Percentiles rank a stretch among this genome's conserved stretches.
Evolutionary conservation across 129 eudicot species (phyloP).

Genomic region (Flaveria sonorensis): DNA sequence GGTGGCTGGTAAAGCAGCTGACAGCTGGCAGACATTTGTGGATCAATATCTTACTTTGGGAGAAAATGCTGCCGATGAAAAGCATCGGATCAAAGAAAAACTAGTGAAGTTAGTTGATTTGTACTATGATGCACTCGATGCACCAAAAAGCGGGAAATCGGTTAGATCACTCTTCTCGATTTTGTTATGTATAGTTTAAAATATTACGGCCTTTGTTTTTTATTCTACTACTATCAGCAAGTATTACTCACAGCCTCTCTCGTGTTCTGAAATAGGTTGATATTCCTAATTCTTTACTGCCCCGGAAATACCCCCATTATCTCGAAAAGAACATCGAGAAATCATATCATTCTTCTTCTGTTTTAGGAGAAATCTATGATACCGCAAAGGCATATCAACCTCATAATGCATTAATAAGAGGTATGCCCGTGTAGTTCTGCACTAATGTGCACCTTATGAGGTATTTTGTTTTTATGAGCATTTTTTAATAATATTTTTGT

Average conservation of each 20-base stretch:
- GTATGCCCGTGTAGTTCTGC: constrained; percentile 35
- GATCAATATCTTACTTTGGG: constrained; percentile 53
- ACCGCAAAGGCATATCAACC: constrained; percentile 21
- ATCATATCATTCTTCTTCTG: constrained; percentile 49
- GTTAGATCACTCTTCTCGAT: constrained; percentile 27
- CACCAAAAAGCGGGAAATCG: constrained; percentile 81
- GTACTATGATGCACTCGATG: constrained; percentile 90
- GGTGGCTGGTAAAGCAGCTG: constrained; percentile 58
- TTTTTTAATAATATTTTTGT: constrained; percentile 9
- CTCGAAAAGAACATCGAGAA: constrained; percentile 33
- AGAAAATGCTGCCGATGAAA: constrained; percentile 38
- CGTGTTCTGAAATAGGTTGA: constrained; percentile 49
- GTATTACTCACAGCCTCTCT: constrained; percentile 2
- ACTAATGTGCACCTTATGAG: not conserved
- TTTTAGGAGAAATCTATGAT: constrained; percentile 66
- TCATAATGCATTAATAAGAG: constrained; percentile 31
- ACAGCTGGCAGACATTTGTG: constrained; percentile 64
- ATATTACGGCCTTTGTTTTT: not conserved
- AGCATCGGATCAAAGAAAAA: constrained; percentile 30
- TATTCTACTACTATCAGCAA: constrained; percentile 4
- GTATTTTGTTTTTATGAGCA: not conserved
- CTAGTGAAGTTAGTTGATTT: constrained; percentile 54
- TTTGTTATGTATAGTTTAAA: not conserved
- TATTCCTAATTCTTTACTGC: constrained; percentile 38
- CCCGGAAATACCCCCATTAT: constrained; percentile 59